Evolutionary conservation across 106 monocot genomes (phyloP).

Genomic region (Phalaenopsis aphrodite): DNA sequence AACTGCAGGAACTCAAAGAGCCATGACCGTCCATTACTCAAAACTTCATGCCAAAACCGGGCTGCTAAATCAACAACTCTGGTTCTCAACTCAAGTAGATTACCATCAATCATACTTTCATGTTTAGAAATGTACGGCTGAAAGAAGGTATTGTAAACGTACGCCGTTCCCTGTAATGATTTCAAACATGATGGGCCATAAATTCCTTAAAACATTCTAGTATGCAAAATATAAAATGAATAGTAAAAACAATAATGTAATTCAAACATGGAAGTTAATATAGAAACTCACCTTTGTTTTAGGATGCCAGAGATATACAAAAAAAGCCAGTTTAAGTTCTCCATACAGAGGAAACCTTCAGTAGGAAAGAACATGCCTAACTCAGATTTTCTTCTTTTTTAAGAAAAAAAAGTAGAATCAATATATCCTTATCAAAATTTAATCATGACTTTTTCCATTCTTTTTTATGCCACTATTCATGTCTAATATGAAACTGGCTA

Average conservation of each 20-base stretch:
- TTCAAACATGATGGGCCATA: neutral
- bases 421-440: too few species aligned
- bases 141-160: constrained; percentile 31
- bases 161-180: constrained; percentile 30
- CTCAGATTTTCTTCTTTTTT: too few species aligned
- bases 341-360: constrained; percentile 7
- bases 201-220: neutral
- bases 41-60: constrained; percentile 24
- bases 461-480: neutral
- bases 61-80: constrained; percentile 23
- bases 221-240: too few species aligned
- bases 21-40: constrained; percentile 17
- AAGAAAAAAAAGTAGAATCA: too few species aligned
- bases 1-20: constrained; percentile 27
- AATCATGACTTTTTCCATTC: too few species aligned
- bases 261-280: neutral
- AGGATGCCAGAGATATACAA: constrained; percentile 5
- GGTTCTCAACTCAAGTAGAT: constrained; percentile 25
- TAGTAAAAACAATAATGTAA: neutral
- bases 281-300: neutral
- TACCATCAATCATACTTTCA: constrained; percentile 34
- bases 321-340: neutral
- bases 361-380: neutral
- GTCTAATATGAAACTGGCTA: neutral
- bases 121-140: constrained; percentile 26